Evolutionary conservation across 2,329 filamentous ascomycete genomes (phyloP).

Genomic region (Gremmenia infestans): DNA sequence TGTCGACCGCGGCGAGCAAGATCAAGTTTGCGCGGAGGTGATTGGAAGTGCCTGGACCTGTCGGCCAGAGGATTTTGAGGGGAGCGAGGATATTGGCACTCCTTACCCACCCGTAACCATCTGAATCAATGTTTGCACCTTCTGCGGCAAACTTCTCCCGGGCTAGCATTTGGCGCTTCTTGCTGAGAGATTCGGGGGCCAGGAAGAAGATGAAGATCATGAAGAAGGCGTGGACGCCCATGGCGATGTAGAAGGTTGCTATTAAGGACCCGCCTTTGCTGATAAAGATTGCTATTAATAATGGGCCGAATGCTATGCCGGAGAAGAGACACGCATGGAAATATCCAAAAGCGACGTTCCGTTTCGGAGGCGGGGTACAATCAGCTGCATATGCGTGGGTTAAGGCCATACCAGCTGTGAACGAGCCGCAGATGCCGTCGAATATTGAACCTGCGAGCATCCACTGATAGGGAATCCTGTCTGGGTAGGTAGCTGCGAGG

Average conservation of each 20-base stretch:
- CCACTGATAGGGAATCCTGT: constrained; percentile 69
- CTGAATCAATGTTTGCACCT: constrained; percentile 29
- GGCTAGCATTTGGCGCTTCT: constrained; percentile 64
- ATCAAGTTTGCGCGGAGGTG: constrained; percentile 75
- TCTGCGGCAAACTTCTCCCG: constrained; percentile 59
- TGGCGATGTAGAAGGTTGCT: constrained; percentile 76
- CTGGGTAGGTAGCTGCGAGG: constrained; percentile 68
- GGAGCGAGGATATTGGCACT: constrained; percentile 68
- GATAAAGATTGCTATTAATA: constrained; percentile 75
- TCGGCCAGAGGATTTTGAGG: constrained; percentile 72
- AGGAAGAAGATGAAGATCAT: constrained; percentile 65
- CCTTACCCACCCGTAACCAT: constrained; percentile 28
- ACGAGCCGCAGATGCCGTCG: constrained; percentile 84
- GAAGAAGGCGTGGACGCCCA: constrained; percentile 69
- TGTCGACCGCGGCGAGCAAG: constrained; percentile 74
- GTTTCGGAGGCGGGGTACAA: constrained; percentile 73
- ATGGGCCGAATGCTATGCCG: constrained; percentile 82
- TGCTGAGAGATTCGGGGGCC: constrained; percentile 80
- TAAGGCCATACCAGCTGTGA: constrained; percentile 73
- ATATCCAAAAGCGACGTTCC: constrained; percentile 81
- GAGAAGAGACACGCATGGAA: constrained; percentile 85
- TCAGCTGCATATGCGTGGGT: constrained; percentile 86
- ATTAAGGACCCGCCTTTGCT: constrained; percentile 69
- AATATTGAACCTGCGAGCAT: constrained; percentile 70
- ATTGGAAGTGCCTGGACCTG: constrained; percentile 54